Percentiles rank a stretch among this genome's conserved stretches.
Conservation (phyloP, 129 eudicot genomes). For the Lonicera japonica region DNA sequence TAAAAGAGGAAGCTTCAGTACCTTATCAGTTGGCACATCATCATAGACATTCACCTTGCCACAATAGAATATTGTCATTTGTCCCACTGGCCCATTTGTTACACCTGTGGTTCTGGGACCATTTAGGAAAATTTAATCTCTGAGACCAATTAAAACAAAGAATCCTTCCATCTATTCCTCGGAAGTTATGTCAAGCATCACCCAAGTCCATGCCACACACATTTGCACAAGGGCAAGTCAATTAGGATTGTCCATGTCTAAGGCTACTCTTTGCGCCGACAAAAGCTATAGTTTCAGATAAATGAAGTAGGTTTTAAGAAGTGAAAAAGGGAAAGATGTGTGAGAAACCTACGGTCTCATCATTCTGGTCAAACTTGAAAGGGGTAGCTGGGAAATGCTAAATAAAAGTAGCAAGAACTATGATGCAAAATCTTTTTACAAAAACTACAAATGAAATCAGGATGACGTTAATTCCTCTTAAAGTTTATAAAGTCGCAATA, state of each 20-base stretch:
- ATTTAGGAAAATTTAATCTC: slow-evolving; percentile 18
- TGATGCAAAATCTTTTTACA: background rate
- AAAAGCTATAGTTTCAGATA: background rate
- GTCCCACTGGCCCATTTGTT: slow-evolving; percentile 36
- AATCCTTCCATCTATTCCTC: slow-evolving; percentile 6
- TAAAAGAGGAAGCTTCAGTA: slow-evolving; percentile 14
- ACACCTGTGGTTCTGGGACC: slow-evolving; percentile 48
- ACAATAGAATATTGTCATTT: slow-evolving; percentile 78
- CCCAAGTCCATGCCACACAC: background rate
- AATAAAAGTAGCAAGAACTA: background rate
- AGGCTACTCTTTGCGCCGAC: background rate
- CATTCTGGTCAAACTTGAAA: background rate
- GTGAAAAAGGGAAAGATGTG: background rate
- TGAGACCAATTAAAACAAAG: slow-evolving; percentile 10
- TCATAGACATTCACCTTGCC: slow-evolving; percentile 87
- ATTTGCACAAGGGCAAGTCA: background rate
- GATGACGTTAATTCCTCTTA: no score
- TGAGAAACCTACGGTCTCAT: background rate
- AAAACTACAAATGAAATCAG: no score
- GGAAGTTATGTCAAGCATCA: background rate
- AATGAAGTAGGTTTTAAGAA: background rate
- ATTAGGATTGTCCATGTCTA: background rate
- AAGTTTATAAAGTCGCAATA: no score
- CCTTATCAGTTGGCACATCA: slow-evolving; percentile 72
- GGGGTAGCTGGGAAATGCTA: background rate